These are phyloP conservation scores for Endoconidiophora laricicola DNA, from an alignment of 2,329 filamentous ascomycete species.

Conservation along the genomic window DNA sequence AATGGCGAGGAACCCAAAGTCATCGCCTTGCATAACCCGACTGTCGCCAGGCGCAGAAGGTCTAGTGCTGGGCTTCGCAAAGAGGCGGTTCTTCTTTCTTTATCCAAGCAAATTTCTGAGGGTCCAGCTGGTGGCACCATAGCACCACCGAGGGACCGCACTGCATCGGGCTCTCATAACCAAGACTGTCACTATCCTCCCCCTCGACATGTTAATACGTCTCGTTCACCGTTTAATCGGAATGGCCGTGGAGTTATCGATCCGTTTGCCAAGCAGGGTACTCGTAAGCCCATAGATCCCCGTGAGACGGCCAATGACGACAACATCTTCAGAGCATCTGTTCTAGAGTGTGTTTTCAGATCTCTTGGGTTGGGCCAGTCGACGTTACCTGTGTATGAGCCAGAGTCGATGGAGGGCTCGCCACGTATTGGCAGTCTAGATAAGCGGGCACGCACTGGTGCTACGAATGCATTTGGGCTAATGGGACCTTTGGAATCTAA, in stretches of 20 bases:
- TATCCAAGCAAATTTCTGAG: constrained; percentile 28
- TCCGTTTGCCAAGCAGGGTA: constrained; percentile 12
- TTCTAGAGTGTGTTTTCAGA: constrained; percentile 91
- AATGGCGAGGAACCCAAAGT: constrained; percentile 71
- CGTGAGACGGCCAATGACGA: constrained; percentile 81
- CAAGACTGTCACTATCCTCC: background rate
- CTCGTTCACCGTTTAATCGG: constrained; percentile 4
- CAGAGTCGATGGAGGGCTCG: constrained; percentile 67
- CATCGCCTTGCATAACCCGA: constrained; percentile 79
- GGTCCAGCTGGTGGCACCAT: constrained; percentile 27
- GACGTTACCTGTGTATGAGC: constrained; percentile 46
- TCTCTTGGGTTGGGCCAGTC: constrained; percentile 66
- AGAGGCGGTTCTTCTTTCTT: constrained; percentile 60
- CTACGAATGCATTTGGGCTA: constrained; percentile 70
- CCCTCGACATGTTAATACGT: constrained; percentile 5
- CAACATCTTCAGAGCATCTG: constrained; percentile 70
- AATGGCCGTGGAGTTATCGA: constrained; percentile 10
- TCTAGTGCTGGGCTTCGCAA: constrained; percentile 57
- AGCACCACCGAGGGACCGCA: constrained; percentile 20
- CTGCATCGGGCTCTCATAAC: background rate
- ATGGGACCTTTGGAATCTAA: constrained; percentile 65
- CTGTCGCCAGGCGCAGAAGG: constrained; percentile 3
- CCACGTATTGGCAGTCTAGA: constrained; percentile 45
- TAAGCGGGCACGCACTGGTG: background rate
- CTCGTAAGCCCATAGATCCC: constrained; percentile 34